Base-by-base conservation (phyloP, 768 basidiomycete species). In the Agrocybe chaxingu region DNA sequence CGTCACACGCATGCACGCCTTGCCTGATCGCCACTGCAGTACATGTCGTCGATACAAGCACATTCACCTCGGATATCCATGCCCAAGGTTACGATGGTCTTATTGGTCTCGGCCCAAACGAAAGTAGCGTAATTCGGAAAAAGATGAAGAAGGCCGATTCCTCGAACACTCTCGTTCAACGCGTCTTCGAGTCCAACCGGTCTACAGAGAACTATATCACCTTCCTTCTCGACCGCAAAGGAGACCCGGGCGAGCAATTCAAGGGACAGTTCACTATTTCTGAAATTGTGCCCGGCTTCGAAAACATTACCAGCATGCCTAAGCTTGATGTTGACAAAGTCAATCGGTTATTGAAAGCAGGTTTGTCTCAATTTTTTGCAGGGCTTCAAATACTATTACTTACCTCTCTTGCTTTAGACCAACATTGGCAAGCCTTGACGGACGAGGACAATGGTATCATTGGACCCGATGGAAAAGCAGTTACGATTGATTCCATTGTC, bases 341-440 rank as follows among this genome's bases (percentile, higher is more conserved):
- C 33, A 80, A 80, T 57, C 70, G 69, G 50, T 65, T 86, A 37
- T 69, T 85, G 30, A 65, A 79, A 62, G 71, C 76, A 47, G 73
- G 73, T 71, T 32, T 8, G 67, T 54, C 16, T 39, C 5, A 47
- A 51, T 24, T 37, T 40, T 10, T 36, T 32, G 8, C 34, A 1
- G 33, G 31, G 9, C 16, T 44, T 5, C 34, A 16, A 24, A 9
- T 24, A 16, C 33, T 33, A 3, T 30, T n/a, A 13, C 16, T 49
- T 53, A 47, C 44, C 16, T 39, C 7, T 46, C 50, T 32, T 47
- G 5, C 31, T 43, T 47, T 58, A 62, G 85, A 89, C 59, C 89
- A 91, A 68, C 89, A 92, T 65, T 92, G 89, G 89, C 87, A 89
- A 58, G 73, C 82, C 9, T 65, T 84, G 48, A 83, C 85, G 0